These are phyloP conservation scores for Venturia asperata DNA, from an alignment of 2,329 filamentous ascomycete species.

Conservation along the genomic window DNA sequence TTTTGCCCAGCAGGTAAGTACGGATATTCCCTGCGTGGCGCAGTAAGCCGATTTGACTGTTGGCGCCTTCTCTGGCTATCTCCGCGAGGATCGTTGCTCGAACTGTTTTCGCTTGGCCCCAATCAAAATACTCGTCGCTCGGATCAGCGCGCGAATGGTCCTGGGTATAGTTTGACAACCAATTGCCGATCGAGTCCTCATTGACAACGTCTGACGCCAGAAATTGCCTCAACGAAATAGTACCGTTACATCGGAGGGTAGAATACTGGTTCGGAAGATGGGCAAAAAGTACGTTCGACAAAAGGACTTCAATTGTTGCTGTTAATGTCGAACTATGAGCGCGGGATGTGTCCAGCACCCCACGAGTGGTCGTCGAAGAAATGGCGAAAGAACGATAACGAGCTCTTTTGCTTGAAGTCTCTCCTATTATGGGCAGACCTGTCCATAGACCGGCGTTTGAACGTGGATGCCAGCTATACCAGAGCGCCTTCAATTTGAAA, in stretches of 20 bases:
- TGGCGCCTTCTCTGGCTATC: slow-evolving; percentile 27
- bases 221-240: background rate
- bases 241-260: background rate
- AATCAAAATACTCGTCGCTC: slow-evolving; percentile 26
- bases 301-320: background rate
- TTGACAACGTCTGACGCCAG: background rate
- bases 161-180: slow-evolving; percentile 12
- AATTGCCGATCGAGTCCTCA: background rate
- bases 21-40: slow-evolving; percentile 37
- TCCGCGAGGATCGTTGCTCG: slow-evolving; percentile 28
- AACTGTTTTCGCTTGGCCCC: slow-evolving; percentile 30
- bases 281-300: background rate
- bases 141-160: slow-evolving; percentile 19
- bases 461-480: background rate
- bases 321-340: background rate
- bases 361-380: background rate
- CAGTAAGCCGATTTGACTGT: slow-evolving; percentile 34
- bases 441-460: background rate
- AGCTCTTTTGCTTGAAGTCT: background rate
- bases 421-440: background rate
- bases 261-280: background rate
- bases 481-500: slow-evolving; percentile 1
- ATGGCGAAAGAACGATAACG: background rate
- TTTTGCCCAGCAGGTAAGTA: slow-evolving; percentile 31
- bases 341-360: background rate